Evolutionary conservation across 2,329 filamentous ascomycete species (phyloP), one percentile per base, ranked within the genome.

Genomic region (Stachybotrys elegans): DNA sequence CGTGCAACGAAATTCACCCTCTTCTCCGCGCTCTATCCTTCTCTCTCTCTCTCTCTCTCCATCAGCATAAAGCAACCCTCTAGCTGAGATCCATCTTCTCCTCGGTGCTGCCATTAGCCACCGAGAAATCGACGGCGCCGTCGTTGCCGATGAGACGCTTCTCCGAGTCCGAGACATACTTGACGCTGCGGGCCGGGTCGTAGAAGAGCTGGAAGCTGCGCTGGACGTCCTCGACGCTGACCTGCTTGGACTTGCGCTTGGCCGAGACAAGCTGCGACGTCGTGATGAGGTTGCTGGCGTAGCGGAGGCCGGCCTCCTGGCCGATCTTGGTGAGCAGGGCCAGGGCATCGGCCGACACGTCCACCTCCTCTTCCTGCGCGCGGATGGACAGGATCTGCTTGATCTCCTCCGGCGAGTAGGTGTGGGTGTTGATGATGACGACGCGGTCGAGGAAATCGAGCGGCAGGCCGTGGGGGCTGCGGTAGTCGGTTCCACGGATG

Each of bases 211-310:
- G 78, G 75, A 92, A 98, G 69, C 89, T 95, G 54, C 92, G 82
- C 72, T 95, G 86, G 12, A 98, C 91, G 60, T 98, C 93, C 44
- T 88, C 82, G 46, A 95, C 78, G 45, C 78, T 81, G 39, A 98
- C 88, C 58, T 92, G 84, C 66, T 88, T 88, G 14, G 86, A 84
- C 59, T 83, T 86, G 52, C 91, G 81, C 77, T 96, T 97, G 57
- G 87, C 83, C 49, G 82, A 83, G 40, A 97, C 78, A 36, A 98
- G 78, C 65, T 95, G 86, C 5, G 89, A 93, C 2, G 93, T 96
- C 19, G 88, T 95, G 67, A 98, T 96, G 44, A 98, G 83, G 63
- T 98, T 96, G 71, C 89, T 94, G n/a, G 91, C 92, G 63, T 98
- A 98, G 55, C 93, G 79, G 41, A 98, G 75, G 20, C 92, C 92